A percentile compares a stretch with the other conserved stretches of the same genome.
Evolutionary conservation across 2,329 filamentous ascomycete genomes (phyloP).

Genomic region (Colletotrichum sp.): DNA sequence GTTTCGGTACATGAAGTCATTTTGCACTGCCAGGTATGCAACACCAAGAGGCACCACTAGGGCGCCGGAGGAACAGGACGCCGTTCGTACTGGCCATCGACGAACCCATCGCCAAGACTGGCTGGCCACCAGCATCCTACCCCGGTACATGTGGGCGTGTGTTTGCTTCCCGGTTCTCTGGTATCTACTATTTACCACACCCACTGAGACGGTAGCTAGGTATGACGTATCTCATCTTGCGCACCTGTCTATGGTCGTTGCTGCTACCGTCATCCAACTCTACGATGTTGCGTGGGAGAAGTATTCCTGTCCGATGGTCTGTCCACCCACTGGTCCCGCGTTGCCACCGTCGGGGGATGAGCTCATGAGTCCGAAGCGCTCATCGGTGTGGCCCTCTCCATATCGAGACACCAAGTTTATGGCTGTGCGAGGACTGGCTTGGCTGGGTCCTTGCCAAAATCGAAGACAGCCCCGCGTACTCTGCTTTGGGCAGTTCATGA

Average conservation of each 20-base stretch:
- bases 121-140: not conserved
- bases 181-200: not conserved
- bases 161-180: not conserved
- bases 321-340: not conserved
- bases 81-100: rapidly evolving
- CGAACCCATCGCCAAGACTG: not conserved
- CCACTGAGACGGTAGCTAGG: not conserved
- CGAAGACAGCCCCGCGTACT: not conserved
- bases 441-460: not conserved
- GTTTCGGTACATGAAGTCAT: too few relatives aligned
- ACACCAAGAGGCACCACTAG: not conserved
- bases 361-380: not conserved
- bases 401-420: not conserved
- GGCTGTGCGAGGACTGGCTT: not conserved
- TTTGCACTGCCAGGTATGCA: not conserved
- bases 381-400: not conserved
- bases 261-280: not conserved
- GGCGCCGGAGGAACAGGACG: not conserved
- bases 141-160: not conserved
- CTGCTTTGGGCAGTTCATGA: not conserved
- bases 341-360: not conserved
- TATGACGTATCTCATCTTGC: not conserved
- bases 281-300: not conserved
- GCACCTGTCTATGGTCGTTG: not conserved
- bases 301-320: not conserved